A percentile compares a stretch with the other conserved stretches of the same genome.
phyloP scores from a whole-genome alignment of 177 flowering plant species.

The Vitis hybrid region DNA sequence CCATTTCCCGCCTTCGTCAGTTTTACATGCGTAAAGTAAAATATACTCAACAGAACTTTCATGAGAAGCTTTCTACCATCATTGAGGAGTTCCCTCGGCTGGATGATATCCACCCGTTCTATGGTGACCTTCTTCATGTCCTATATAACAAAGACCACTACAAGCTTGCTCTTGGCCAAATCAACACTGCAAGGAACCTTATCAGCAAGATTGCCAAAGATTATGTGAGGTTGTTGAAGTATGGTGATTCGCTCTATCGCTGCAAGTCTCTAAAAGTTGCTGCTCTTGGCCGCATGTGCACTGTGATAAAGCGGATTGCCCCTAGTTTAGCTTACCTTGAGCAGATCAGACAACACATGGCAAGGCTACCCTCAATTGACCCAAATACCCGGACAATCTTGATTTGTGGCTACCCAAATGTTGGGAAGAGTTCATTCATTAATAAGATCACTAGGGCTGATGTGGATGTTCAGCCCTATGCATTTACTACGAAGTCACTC shows the following conservation, averaged over 20 bases:
- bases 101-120: slow-evolving; percentile 71
- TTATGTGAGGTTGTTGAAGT: slow-evolving; percentile 62
- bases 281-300: slow-evolving; percentile 73
- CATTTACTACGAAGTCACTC: slow-evolving; percentile 71
- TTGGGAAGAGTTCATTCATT: slow-evolving; percentile 70
- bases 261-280: slow-evolving; percentile 68
- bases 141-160: slow-evolving; percentile 74
- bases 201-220: slow-evolving; percentile 58
- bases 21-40: slow-evolving; percentile 75
- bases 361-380: slow-evolving; percentile 68
- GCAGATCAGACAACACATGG: slow-evolving; percentile 72
- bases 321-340: slow-evolving; percentile 71
- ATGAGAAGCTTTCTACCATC: slow-evolving; percentile 68
- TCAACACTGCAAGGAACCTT: slow-evolving; percentile 64
- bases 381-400: slow-evolving; percentile 64
- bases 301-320: slow-evolving; percentile 55
- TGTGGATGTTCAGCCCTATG: slow-evolving; percentile 78
- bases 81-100: slow-evolving; percentile 70
- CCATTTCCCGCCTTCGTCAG: slow-evolving; percentile 60
- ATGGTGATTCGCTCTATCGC: slow-evolving; percentile 66
- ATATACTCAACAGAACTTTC: slow-evolving; percentile 59
- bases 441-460: slow-evolving; percentile 72
- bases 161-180: slow-evolving; percentile 72
- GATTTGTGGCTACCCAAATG: slow-evolving; percentile 78
- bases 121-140: slow-evolving; percentile 70